Evolutionary conservation across 345 rosid species (phyloP).

Genomic region (Draba incana): DNA sequence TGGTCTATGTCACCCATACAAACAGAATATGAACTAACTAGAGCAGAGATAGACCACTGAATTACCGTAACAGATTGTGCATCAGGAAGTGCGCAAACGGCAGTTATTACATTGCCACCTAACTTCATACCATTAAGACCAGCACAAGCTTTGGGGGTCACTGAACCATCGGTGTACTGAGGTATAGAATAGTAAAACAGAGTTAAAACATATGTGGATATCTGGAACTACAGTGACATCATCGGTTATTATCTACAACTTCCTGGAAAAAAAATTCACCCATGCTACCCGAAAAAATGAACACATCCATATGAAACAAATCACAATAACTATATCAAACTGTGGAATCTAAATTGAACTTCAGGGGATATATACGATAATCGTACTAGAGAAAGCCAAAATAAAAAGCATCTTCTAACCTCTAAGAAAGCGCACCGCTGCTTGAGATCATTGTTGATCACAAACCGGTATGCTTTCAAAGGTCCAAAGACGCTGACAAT

Average conservation of each 20-base stretch:
- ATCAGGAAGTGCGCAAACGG: slow-evolving; percentile 66
- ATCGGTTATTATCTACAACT: background rate
- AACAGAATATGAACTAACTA: slow-evolving; percentile 17
- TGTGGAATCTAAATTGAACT: slow-evolving; percentile 17
- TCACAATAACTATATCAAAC: slow-evolving; percentile 15
- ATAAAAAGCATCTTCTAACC: slow-evolving; percentile 53
- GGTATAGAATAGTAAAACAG: background rate
- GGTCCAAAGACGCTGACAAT: slow-evolving; percentile 88
- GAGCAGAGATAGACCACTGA: slow-evolving; percentile 11
- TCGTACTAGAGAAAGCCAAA: slow-evolving; percentile 14
- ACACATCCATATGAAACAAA: slow-evolving; percentile 27
- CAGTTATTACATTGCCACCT: slow-evolving; percentile 82
- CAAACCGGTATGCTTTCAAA: slow-evolving; percentile 72
- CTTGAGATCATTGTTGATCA: slow-evolving; percentile 42
- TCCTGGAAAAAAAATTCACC: background rate
- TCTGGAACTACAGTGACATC: slow-evolving; percentile 19
- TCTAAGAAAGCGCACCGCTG: slow-evolving; percentile 70
- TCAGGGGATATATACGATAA: slow-evolving; percentile 1
- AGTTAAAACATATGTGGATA: slow-evolving; percentile 3
- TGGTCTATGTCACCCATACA: slow-evolving; percentile 25
- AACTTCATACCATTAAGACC: slow-evolving; percentile 91
- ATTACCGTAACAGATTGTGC: slow-evolving; percentile 55
- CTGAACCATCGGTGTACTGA: slow-evolving; percentile 75
- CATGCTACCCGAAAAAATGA: slow-evolving; percentile 12
- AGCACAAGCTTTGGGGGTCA: slow-evolving; percentile 78